Conservation (phyloP, 352 stramenopile genomes). For the Pythium periplocum region DNA sequence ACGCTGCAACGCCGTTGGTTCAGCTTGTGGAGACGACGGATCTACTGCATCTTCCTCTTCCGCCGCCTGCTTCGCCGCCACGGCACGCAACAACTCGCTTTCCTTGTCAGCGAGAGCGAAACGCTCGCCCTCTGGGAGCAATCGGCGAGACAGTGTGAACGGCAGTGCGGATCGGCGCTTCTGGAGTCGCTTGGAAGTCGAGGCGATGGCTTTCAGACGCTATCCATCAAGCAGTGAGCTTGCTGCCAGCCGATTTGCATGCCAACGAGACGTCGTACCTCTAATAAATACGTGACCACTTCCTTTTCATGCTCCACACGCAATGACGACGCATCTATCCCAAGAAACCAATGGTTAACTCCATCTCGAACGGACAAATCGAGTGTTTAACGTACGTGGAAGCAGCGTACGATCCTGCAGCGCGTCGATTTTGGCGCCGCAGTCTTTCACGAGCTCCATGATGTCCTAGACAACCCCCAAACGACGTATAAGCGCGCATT, state of each 20-base stretch:
- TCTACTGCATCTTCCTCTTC: constrained; percentile 1
- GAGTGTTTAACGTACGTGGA: constrained; percentile 9
- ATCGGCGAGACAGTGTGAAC: constrained; percentile 64
- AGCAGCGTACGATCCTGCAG: constrained; percentile 32
- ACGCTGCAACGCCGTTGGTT: neutral
- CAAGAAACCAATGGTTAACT: no score
- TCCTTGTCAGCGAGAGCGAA: constrained; percentile 46
- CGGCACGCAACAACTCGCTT: constrained; percentile 27
- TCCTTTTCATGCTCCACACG: constrained; percentile 57
- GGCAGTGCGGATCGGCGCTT: constrained; percentile 60
- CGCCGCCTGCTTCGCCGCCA: constrained; percentile 20
- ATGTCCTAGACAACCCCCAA: constrained; percentile 31
- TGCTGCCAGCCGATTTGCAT: neutral
- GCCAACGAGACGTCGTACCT: constrained; percentile 25
- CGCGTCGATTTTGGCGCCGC: constrained; percentile 47
- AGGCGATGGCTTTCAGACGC: constrained; percentile 61
- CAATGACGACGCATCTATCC: constrained; percentile 7
- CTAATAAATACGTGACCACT: constrained; percentile 63
- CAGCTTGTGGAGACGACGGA: neutral
- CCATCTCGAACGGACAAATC: neutral
- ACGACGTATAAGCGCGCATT: no score
- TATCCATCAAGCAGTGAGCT: constrained; percentile 6
- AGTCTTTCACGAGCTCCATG: constrained; percentile 72
- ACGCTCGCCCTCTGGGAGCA: constrained; percentile 59
- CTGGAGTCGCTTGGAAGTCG: constrained; percentile 66